These are phyloP conservation scores for Nepenthes gracilis DNA, from an alignment of 148 eudicot species.

Conservation along the genomic window DNA sequence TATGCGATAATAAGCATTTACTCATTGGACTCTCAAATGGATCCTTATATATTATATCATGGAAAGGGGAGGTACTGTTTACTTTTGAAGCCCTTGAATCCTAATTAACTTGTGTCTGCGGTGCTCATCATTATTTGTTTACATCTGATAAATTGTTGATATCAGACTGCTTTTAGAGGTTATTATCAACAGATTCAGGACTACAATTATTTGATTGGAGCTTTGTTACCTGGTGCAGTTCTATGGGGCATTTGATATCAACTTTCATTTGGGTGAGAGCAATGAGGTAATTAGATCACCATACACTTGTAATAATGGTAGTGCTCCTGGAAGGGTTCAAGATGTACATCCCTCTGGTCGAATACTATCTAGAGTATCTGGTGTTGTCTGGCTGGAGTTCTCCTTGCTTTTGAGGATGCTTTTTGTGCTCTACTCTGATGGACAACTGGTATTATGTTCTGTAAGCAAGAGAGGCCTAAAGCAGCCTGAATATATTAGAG, in stretches of 20 bases:
- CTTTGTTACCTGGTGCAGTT: constrained; percentile 47
- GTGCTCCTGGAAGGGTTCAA: constrained; percentile 27
- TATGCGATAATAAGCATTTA: constrained; percentile 77
- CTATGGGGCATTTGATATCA: constrained; percentile 60
- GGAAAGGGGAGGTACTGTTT: constrained; percentile 94
- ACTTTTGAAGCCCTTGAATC: neutral
- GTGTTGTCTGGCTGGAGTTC: constrained; percentile 57
- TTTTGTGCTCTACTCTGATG: constrained; percentile 62
- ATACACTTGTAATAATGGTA: constrained; percentile 44
- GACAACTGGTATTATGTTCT: constrained; percentile 64
- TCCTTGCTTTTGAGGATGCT: constrained; percentile 43
- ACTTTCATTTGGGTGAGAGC: constrained; percentile 23
- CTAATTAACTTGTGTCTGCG: too few relatives aligned
- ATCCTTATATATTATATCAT: constrained; percentile 80
- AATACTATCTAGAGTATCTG: constrained; percentile 25
- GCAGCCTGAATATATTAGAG: constrained; percentile 57
- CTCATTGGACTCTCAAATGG: constrained; percentile 77
- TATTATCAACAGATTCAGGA: neutral
- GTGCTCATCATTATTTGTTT: neutral
- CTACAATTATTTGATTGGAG: neutral
- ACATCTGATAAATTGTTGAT: neutral
- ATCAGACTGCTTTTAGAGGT: neutral
- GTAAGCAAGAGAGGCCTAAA: constrained; percentile 80
- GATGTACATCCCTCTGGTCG: constrained; percentile 22
- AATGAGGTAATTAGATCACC: constrained; percentile 25